Evolutionary conservation across 441 rosid species (phyloP).

Genomic region (Bocquillonia castaneifolia): DNA sequence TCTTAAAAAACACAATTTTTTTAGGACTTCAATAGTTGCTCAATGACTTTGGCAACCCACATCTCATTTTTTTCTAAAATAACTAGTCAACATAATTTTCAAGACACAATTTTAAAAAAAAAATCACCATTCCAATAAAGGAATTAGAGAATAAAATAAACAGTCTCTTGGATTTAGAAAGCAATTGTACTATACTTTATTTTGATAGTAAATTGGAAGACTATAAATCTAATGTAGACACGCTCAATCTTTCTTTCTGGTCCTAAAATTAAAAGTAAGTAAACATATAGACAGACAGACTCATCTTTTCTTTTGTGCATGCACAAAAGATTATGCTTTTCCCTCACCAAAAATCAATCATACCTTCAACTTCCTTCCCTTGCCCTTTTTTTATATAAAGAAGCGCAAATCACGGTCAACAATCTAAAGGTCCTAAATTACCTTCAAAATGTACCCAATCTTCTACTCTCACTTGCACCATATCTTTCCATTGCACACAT

Average conservation of each 20-base stretch:
- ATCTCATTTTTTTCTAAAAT: no score
- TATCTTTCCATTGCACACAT: not conserved
- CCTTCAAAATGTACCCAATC: not conserved
- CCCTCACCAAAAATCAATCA: slow-evolving; percentile 14
- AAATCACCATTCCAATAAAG: no score
- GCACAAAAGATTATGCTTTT: not conserved
- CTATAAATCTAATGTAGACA: not conserved
- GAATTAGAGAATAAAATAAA: no score
- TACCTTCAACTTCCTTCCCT: slow-evolving; percentile 13
- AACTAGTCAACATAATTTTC: no score
- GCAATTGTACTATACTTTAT: no score
- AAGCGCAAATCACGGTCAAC: slow-evolving; percentile 25
- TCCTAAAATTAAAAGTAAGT: not conserved
- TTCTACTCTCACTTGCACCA: not conserved
- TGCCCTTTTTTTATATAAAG: not conserved
- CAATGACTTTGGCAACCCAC: no score
- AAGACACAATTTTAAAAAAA: no score
- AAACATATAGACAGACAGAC: not conserved
- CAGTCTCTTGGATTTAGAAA: no score
- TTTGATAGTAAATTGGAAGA: not conserved
- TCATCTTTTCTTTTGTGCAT: slow-evolving; percentile 5
- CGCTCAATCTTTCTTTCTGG: not conserved
- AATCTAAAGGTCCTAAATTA: not conserved
- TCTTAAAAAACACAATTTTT: no score
- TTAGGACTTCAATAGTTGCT: no score